phyloP scores from a whole-genome alignment of 2,329 filamentous ascomycete genomes.

The Sclerotinia nivalis region DNA sequence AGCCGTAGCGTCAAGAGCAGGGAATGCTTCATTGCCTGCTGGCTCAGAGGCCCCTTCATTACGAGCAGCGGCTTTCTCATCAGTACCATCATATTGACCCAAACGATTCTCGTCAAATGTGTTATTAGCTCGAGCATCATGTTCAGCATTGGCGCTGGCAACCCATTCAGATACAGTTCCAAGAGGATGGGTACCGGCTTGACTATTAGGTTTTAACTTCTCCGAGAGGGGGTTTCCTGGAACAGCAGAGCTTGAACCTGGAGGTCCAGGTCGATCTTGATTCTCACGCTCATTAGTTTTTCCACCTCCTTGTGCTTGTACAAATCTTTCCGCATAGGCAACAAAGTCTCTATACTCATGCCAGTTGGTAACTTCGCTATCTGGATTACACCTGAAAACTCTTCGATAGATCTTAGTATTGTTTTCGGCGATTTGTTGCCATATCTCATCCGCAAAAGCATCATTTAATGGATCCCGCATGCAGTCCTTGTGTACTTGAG shows the following conservation, averaged over 20 bases:
- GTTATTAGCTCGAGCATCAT: conserved; percentile 28
- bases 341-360: conserved; percentile 66
- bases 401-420: conserved; percentile 93
- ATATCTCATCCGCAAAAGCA: conserved; percentile 82
- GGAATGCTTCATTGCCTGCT: conserved; percentile 50
- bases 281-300: conserved; percentile 40
- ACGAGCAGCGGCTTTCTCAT: conserved; percentile 33
- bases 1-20: conserved; percentile 45
- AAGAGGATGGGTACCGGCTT: conserved; percentile 31
- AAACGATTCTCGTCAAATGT: conserved; percentile 26
- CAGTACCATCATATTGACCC: conserved; percentile 32
- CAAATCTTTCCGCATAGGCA: conserved; percentile 76
- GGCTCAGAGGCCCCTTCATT: conserved; percentile 47
- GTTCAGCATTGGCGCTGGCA: conserved; percentile 33
- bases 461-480: conserved; percentile 88
- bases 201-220: conserved; percentile 32
- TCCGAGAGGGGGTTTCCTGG: conserved; percentile 25
- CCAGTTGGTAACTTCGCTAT: conserved; percentile 92
- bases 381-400: conserved; percentile 96
- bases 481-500: conserved; percentile 81
- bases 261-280: conserved; percentile 41
- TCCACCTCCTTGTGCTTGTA: conserved; percentile 43
- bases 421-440: conserved; percentile 85
- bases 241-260: conserved; percentile 28
- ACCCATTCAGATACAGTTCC: conserved; percentile 38